A percentile compares a stretch with the other conserved stretches of the same genome.
Evolutionary conservation across 78 protist genomes (phyloP).

Genomic region (Isochrysis galbana): DNA sequence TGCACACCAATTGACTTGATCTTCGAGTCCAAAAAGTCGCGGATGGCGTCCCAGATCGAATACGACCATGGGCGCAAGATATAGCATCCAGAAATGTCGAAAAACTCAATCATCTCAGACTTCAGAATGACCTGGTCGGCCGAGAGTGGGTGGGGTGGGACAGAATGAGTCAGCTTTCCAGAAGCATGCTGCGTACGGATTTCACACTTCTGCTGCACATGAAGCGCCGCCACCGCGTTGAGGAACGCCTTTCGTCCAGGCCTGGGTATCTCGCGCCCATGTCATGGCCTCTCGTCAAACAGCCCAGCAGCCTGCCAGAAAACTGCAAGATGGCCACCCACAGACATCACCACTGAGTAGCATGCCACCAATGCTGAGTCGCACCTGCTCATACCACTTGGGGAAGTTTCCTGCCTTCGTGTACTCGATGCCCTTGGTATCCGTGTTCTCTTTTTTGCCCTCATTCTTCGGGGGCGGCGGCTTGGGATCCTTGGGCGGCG

Average conservation of each 20-base stretch:
- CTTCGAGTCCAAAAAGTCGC: background rate
- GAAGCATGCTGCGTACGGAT: background rate
- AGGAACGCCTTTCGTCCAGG: too few relatives aligned
- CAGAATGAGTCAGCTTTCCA: too few relatives aligned
- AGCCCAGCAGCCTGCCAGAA: too few relatives aligned
- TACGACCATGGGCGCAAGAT: conserved; percentile 48
- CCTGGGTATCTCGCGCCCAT: too few relatives aligned
- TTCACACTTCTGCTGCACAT: too few relatives aligned
- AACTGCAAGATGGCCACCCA: too few relatives aligned
- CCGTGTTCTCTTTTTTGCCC: background rate
- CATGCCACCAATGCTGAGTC: too few relatives aligned
- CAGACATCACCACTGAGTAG: too few relatives aligned
- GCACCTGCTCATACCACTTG: conserved; percentile 52
- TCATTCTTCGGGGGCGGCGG: background rate
- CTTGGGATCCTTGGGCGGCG: background rate
- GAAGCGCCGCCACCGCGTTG: too few relatives aligned
- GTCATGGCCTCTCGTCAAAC: too few relatives aligned
- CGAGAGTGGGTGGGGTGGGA: background rate
- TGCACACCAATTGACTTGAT: conserved; percentile 61
- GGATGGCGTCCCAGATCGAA: conserved; percentile 22
- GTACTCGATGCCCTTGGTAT: background rate
- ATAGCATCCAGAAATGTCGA: conserved; percentile 50
- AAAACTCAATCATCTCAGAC: conserved; percentile 36
- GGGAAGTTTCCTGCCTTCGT: conserved; percentile 38
- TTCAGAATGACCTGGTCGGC: background rate